Base-by-base conservation (phyloP, 2,329 filamentous ascomycete species). In the Periglandula ipomoeae region DNA sequence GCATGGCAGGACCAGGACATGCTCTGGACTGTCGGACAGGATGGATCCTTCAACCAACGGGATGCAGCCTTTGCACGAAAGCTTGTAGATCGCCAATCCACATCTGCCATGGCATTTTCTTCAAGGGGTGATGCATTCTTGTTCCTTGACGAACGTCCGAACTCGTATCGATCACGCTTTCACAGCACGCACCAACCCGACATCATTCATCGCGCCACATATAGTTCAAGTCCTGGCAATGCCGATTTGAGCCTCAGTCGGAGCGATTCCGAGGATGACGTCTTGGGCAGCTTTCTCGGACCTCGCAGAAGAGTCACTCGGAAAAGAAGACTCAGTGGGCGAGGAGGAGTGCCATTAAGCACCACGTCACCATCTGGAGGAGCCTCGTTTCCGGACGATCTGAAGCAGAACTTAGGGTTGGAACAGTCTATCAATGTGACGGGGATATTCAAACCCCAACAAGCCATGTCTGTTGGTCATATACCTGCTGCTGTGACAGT, bases 241-340 rank as follows among this genome's bases (percentile, higher is more conserved):
- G 72, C 73, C 5, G 69, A 74, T 56, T 64, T 81, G 20, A 78
- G 74, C 55, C 70, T 76, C 47, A 82, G 77, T 56, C 73, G 74
- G 41, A 84, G 79, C 55, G 80, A 84, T 54, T 84, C 81, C 0
- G 81, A 84, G 56, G 81, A 84, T 53, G 81, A 84, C 46, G 76
- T 78, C 0, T 68, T 82, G 5, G 76, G 75, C 3, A 81, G 71
- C 51, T 84, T 84, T 57, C 62, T 84, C 2, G 75, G 75, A 1
- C 66, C 75, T 7, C 70, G 65, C 49, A 67, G 64, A 44, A 67
- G 63, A 34, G 58, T 53, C 15, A 58, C 65, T 38, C 65, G 71
- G 51, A 69, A 66, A 54, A 69, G 75, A 19, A 65, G 71, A 41
- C 57, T 65, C 2, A 73, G 70, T 53, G 64, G 65, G 37, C 70